Evolutionary conservation across 2,329 filamentous ascomycete genomes (phyloP).

Genomic region (Grosmannia penicillata): DNA sequence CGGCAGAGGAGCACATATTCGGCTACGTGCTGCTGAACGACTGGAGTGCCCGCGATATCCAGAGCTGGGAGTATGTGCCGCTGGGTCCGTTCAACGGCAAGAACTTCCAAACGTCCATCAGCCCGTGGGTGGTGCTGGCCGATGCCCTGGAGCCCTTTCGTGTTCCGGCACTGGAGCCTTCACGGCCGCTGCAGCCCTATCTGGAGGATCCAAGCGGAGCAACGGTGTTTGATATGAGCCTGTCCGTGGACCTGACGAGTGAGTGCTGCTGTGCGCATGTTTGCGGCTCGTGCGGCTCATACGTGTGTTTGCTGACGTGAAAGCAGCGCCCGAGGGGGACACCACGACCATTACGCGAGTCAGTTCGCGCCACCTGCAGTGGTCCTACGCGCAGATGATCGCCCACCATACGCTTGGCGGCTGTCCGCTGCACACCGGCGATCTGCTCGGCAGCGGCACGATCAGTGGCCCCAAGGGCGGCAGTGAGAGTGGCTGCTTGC

Average conservation of each 20-base stretch:
- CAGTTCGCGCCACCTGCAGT: slow-evolving; percentile 49
- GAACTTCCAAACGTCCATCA: slow-evolving; percentile 68
- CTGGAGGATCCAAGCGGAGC: slow-evolving; percentile 42
- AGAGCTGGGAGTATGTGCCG: slow-evolving; percentile 73
- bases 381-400: slow-evolving; percentile 74
- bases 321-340: slow-evolving; percentile 27
- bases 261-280: slow-evolving; percentile 18
- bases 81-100: slow-evolving; percentile 72
- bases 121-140: slow-evolving; percentile 62
- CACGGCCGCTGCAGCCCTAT: slow-evolving; percentile 21
- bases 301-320: too few relatives aligned
- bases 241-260: slow-evolving; percentile 45
- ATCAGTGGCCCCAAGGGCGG: slow-evolving; percentile 35
- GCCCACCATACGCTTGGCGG: slow-evolving; percentile 68
- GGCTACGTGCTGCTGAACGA: slow-evolving; percentile 75
- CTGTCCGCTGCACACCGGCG: slow-evolving; percentile 59
- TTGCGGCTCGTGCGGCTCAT: too few relatives aligned
- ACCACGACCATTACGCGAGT: slow-evolving; percentile 44
- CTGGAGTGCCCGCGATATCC: slow-evolving; percentile 73
- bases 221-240: slow-evolving; percentile 24
- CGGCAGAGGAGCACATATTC: slow-evolving; percentile 60
- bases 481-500: slow-evolving; percentile 24
- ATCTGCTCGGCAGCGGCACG: slow-evolving; percentile 65
- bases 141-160: slow-evolving; percentile 53
- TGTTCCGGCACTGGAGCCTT: slow-evolving; percentile 18